Conservation (phyloP, 1,139 yeast species). For the Candida sanyaensis region DNA sequence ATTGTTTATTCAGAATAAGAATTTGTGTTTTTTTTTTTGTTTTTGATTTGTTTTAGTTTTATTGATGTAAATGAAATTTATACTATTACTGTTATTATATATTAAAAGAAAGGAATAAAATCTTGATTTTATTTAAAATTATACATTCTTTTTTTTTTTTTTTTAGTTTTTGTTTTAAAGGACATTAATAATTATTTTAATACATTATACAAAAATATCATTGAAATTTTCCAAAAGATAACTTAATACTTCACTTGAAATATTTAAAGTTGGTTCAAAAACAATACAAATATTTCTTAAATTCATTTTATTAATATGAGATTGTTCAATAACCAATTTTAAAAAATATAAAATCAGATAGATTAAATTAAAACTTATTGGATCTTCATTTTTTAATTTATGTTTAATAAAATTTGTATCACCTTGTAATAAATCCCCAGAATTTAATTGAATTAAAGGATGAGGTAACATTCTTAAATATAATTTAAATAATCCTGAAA, state of each 20-base stretch:
- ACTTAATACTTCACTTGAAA: constrained; percentile 65
- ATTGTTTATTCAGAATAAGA: neutral
- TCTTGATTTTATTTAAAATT: no score
- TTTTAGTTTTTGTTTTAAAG: no score
- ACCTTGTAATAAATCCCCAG: constrained; percentile 34
- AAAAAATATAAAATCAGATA: constrained; percentile 68
- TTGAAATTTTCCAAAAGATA: constrained; percentile 65
- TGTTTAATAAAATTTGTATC: constrained; percentile 9
- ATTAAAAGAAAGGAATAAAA: no score
- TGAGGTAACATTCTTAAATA: constrained; percentile 73
- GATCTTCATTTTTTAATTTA: constrained; percentile 23
- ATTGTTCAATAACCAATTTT: constrained; percentile 62
- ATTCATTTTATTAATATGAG: constrained; percentile 79
- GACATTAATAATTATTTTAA: no score
- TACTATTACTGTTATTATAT: no score
- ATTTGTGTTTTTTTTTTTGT: no score
- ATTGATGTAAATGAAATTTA: no score
- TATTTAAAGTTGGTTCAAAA: constrained; percentile 79
- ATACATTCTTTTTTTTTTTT: no score
- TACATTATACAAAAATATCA: constrained; percentile 53
- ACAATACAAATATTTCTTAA: constrained; percentile 77
- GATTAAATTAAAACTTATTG: constrained; percentile 60
- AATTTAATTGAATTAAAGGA: constrained; percentile 56
- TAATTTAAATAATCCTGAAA: constrained; percentile 74
- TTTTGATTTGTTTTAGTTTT: no score